These are phyloP conservation scores for Penicillium coffeae DNA, from an alignment of 495 filamentous ascomycete genomes.

Conservation along the genomic window DNA sequence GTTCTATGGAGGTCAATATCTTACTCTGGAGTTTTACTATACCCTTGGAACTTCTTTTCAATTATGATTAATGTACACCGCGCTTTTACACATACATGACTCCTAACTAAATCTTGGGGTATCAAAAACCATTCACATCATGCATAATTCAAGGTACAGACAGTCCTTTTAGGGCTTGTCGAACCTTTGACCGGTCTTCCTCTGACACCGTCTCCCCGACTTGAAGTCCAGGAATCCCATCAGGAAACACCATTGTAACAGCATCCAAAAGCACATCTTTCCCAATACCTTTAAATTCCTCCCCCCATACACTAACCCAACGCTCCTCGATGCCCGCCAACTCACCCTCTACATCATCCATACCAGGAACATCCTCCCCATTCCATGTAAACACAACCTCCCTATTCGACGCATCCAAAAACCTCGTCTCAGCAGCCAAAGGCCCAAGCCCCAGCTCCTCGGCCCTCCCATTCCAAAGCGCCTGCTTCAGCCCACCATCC, in stretches of 20 bases:
- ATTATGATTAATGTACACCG: conserved; percentile 5
- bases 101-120: background rate
- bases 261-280: conserved; percentile 30
- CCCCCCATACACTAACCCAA: conserved; percentile 34
- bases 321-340: conserved; percentile 22
- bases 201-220: conserved; percentile 18
- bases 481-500: conserved; percentile 36
- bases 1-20: conserved; percentile 17
- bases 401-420: conserved; percentile 30
- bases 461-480: conserved; percentile 48
- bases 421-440: conserved; percentile 56
- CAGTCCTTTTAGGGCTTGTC: conserved; percentile 15
- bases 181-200: conserved; percentile 21
- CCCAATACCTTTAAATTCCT: conserved; percentile 10
- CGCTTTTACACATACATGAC: background rate
- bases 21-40: conserved; percentile 19
- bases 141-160: background rate
- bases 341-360: conserved; percentile 34
- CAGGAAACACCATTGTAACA: conserved; percentile 30
- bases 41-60: conserved; percentile 16
- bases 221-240: conserved; percentile 11
- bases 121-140: background rate
- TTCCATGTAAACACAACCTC: conserved; percentile 55
- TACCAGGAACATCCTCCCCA: conserved; percentile 45
- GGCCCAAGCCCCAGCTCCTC: conserved; percentile 60